Conservation (phyloP, 345 rosid species). For the Melastoma malabathricum region DNA sequence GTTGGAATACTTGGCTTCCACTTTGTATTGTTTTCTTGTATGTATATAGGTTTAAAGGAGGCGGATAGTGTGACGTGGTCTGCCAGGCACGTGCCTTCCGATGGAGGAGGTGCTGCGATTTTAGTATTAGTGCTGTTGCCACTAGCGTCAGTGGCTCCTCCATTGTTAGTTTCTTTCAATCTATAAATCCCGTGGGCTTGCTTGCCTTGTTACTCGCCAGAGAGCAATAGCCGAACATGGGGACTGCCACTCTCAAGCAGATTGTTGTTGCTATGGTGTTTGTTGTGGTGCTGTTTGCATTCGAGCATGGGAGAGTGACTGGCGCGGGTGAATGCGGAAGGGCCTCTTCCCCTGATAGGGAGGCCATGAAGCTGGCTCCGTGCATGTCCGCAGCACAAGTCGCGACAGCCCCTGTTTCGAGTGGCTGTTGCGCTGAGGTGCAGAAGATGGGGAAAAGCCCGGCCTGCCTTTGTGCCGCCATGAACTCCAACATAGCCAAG, state of each 20-base stretch:
- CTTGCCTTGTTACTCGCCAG: too few species aligned
- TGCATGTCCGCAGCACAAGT: constrained; percentile 64
- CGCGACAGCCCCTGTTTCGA: constrained; percentile 37
- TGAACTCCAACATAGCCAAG: constrained; percentile 75
- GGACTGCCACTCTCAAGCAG: constrained; percentile 17
- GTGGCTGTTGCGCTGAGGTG: constrained; percentile 55
- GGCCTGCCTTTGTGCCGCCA: constrained; percentile 64
- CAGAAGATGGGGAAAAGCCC: constrained; percentile 67
- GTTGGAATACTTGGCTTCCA: too few species aligned
- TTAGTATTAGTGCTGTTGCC: constrained; percentile 37
- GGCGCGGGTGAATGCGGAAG: constrained; percentile 81
- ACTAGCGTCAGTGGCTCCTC: constrained; percentile 27
- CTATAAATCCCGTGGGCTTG: constrained; percentile 10
- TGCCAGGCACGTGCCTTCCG: too few species aligned
- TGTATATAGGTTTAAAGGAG: not conserved
- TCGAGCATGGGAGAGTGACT: constrained; percentile 22
- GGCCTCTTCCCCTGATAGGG: constrained; percentile 56
- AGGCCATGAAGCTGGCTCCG: constrained; percentile 77
- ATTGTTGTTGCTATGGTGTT: constrained; percentile 28
- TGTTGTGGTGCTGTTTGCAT: constrained; percentile 22
- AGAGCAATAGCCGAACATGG: constrained; percentile 17
- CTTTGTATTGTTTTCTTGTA: too few species aligned
- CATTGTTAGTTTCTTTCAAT: not conserved
- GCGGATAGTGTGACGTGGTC: too few species aligned
- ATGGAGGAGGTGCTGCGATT: too few species aligned